Base-by-base conservation (phyloP, 2,329 filamentous ascomycete genomes). In the Pseudogymnoascus sp. region DNA sequence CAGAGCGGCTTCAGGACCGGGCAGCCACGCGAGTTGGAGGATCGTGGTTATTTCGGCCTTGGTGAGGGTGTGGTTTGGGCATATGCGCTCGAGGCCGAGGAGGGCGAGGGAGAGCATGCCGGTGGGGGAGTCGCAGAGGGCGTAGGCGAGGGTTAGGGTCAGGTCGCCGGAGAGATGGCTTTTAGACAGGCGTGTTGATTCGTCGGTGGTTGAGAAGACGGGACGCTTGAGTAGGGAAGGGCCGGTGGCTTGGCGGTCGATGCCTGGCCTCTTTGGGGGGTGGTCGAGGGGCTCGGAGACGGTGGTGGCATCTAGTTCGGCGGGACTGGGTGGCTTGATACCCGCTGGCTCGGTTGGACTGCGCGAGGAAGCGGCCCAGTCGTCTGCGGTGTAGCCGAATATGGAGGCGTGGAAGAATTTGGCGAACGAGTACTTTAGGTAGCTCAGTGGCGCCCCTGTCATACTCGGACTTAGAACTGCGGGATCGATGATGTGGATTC, bases 1-100 rank as follows among this genome's bases (percentile, higher is more conserved):
- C 66, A 87, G 72, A 2, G 79, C 80, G 1, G 79, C 79, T 68
- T 88, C 86, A 0, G 85, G 85, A 0, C 86, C 86, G 0, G 86
- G 85, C 0, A 89, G 72, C 87, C 86, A 89, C 21, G 84, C 81
- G 29, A 88, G 73, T 69, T 83, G 80, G 1, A 83, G 80, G 67
- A 86, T 75, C 15, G 82, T 83, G 63, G 89, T 76, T 25, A 88
- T 75, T 61, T 87, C 82, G 12, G 76, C 74, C 3, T 76, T 74
- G 1, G 76, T 75, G 59, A 83, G 76, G 13, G 75, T 73, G 61
- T 76, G 73, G 4, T 65, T 70, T 0, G 77, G 74, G 2, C 73
- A 76, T 3, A 77, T 69, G 1, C 75, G 71, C 13, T 76, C 74
- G 60, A 85, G 70, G 1, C 75, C 72, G 67, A 77, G 78, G 63